These are phyloP conservation scores for Sugiyamaella japonica DNA, from an alignment of 1,139 yeast genomes.

Conservation along the genomic window DNA sequence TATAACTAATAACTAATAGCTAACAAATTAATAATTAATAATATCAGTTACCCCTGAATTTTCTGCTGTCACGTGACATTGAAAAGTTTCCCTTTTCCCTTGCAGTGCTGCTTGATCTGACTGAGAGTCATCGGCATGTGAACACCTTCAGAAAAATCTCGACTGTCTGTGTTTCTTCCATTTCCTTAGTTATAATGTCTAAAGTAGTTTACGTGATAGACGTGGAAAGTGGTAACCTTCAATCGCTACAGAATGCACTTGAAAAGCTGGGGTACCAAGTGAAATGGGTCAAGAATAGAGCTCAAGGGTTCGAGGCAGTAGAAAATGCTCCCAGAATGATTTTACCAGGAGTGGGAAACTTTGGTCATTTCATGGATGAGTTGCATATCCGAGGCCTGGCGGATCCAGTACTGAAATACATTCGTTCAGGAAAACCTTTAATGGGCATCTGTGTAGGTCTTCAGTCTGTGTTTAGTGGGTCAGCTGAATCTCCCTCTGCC, in stretches of 20 bases:
- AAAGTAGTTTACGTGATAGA: slow-evolving; percentile 71
- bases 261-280: slow-evolving; percentile 70
- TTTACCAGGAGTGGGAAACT: slow-evolving; percentile 96
- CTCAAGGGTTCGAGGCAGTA: slow-evolving; percentile 37
- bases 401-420: slow-evolving; percentile 63
- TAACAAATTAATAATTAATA: neutral
- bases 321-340: slow-evolving; percentile 37
- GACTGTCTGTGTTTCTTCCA: neutral
- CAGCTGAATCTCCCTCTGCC: slow-evolving; percentile 69
- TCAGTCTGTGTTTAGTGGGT: slow-evolving; percentile 73
- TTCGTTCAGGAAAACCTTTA: slow-evolving; percentile 70
- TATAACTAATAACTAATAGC: neutral
- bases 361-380: slow-evolving; percentile 84
- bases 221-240: slow-evolving; percentile 92
- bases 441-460: slow-evolving; percentile 98
- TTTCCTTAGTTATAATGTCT: slow-evolving; percentile 1
- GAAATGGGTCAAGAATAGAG: slow-evolving; percentile 37
- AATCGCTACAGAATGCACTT: slow-evolving; percentile 84
- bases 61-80: neutral
- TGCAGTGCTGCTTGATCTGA: neutral
- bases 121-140: neutral
- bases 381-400: slow-evolving; percentile 61
- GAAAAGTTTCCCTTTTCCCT: neutral
- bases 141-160: neutral
- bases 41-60: neutral